Conservation (phyloP, 768 basidiomycete genomes). For the Brasilioporus rufonigricans region DNA sequence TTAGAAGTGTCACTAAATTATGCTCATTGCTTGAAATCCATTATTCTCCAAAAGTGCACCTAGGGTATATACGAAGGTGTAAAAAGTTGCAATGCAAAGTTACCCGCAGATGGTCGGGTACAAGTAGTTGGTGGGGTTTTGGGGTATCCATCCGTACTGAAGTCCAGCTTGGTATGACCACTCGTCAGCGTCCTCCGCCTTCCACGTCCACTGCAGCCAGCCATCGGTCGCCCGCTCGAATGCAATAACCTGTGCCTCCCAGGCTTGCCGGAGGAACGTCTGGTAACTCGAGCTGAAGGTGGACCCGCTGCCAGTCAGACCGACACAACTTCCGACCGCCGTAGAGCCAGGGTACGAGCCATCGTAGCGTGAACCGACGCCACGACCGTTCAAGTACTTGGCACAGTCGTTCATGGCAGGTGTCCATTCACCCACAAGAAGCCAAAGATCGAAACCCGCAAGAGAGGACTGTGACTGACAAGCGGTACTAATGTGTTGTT, state of each 20-base stretch:
- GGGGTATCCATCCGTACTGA: constrained; percentile 80
- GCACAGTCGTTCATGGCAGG: constrained; percentile 72
- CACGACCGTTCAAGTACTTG: constrained; percentile 71
- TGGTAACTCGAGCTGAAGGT: constrained; percentile 77
- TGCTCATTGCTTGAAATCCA: not conserved
- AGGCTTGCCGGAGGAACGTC: constrained; percentile 75
- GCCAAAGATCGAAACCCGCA: constrained; percentile 64
- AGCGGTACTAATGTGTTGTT: constrained; percentile 59
- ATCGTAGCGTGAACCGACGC: constrained; percentile 61
- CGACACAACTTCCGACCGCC: constrained; percentile 69
- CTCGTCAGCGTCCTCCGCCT: constrained; percentile 78
- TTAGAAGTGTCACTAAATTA: not conserved
- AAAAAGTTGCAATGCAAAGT: not conserved
- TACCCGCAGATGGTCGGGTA: constrained; percentile 66
- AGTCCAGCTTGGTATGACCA: constrained; percentile 89
- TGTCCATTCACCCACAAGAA: constrained; percentile 87
- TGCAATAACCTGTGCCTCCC: constrained; percentile 80
- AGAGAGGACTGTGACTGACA: constrained; percentile 50
- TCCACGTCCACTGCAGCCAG: constrained; percentile 87
- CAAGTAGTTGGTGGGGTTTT: constrained; percentile 43
- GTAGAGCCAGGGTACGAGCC: constrained; percentile 64
- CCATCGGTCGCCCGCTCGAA: constrained; percentile 63
- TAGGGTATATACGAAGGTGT: not conserved
- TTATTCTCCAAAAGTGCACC: not conserved
- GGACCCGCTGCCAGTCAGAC: constrained; percentile 70